Evolutionary conservation across 73 alveolate genomes (phyloP), one percentile per base, ranked within the genome.

Genomic region (Paramecium biaurelia): DNA sequence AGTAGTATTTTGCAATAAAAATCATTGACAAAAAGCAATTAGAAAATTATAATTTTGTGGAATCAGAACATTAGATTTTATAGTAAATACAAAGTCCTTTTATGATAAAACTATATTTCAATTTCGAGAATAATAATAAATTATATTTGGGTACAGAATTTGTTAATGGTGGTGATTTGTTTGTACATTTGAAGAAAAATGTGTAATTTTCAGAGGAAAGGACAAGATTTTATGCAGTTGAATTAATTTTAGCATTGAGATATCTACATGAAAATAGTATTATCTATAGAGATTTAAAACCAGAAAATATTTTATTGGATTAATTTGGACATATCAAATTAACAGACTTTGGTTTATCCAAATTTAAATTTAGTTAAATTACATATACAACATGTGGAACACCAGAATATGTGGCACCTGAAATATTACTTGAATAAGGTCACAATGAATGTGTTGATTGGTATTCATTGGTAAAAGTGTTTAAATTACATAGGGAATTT

Each of bases 321-420:
- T 70, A 67, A 34, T 96, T 93, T n/a, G 99, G 99, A 23, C 98
- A 98, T 94, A 85, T 96, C 38, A 96, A 96, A 92, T 53, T 98
- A n/a, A 96, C 99, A 2, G 99, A 98, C 88, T 98, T 98, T 92
- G 99, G 99, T 43, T 88, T 98, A 49, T 85, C 97, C 30, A 98
- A 97, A 95, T 89, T 93, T 32, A 92, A 79, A 37, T 92, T 92
- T 21, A 38, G 92, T 5, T 85, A 92, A 9, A 85, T 72, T 57
- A 92, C 34, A 94, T 96, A 72, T 28, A 95, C 96, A 57, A 85
- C 93, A 72, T 94, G 96, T 67, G 97, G 97, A 5, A 95, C 97
- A 30, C 97, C 97, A 3, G 98, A 95, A 70, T 96, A 96, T 85
- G 57, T 96, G 6, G 97, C 96, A 14, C 98, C 98, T 41, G 97